phyloP scores from a whole-genome alignment of 441 rosid genomes.

The Erodium texanum region DNA sequence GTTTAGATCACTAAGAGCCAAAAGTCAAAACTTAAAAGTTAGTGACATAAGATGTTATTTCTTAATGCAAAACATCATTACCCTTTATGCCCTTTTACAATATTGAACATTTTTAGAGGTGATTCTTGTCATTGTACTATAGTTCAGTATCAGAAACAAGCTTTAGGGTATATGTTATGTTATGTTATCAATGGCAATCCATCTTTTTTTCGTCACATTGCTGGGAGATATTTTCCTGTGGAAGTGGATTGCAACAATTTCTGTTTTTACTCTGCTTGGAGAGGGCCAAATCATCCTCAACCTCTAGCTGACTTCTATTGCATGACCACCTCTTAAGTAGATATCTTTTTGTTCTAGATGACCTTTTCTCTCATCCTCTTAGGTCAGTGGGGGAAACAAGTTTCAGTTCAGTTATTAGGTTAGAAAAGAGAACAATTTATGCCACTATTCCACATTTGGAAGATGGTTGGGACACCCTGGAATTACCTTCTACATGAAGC shows the following conservation, averaged over 20 bases:
- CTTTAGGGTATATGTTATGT: background rate
- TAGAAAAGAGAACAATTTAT: background rate
- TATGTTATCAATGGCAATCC: background rate
- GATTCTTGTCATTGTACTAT: background rate
- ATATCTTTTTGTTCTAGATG: background rate
- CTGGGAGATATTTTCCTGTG: background rate
- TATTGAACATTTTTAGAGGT: background rate
- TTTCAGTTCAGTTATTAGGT: background rate
- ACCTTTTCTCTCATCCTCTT: background rate
- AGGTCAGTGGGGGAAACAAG: background rate
- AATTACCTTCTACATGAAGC: background rate
- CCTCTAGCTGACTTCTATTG: background rate
- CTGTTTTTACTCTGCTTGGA: background rate
- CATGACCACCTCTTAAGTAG: background rate
- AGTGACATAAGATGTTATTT: background rate
- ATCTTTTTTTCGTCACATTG: background rate
- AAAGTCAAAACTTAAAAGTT: background rate
- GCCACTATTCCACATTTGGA: background rate
- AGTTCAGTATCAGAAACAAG: background rate
- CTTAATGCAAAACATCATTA: background rate
- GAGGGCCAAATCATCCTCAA: background rate
- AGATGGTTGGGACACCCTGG: background rate
- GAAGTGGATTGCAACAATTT: background rate
- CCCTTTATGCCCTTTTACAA: background rate
- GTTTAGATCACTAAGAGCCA: background rate